These are phyloP conservation scores for Plasmodium vivax DNA, from an alignment of 169 alveolate species.

Conservation along the genomic window DNA sequence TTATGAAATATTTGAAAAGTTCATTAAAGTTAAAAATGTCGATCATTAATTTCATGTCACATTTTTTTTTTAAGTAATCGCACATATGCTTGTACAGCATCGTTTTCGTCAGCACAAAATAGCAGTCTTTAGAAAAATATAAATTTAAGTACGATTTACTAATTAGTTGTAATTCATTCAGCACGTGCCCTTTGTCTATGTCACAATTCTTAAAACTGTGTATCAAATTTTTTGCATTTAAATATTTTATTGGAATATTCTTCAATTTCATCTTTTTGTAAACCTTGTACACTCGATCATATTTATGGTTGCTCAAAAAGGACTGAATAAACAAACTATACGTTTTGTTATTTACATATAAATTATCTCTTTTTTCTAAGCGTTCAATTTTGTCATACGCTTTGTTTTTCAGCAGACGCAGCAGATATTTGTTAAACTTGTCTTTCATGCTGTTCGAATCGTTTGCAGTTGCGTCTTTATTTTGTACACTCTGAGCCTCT, in stretches of 20 bases:
- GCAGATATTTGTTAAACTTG: slow-evolving; percentile 29
- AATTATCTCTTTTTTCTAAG: slow-evolving; percentile 67
- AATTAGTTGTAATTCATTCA: slow-evolving; percentile 51
- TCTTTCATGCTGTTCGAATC: slow-evolving; percentile 28
- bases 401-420: slow-evolving; percentile 51
- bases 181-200: slow-evolving; percentile 65
- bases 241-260: slow-evolving; percentile 56
- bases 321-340: slow-evolving; percentile 70
- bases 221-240: slow-evolving; percentile 66
- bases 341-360: slow-evolving; percentile 67
- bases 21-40: slow-evolving; percentile 72
- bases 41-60: slow-evolving; percentile 67
- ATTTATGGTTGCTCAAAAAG: slow-evolving; percentile 56
- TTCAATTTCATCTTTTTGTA: slow-evolving; percentile 60
- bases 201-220: slow-evolving; percentile 73
- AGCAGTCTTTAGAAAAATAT: slow-evolving; percentile 69
- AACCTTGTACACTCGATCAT: slow-evolving; percentile 69
- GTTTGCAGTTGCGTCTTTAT: slow-evolving; percentile 1
- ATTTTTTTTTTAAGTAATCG: slow-evolving; percentile 68
- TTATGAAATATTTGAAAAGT: slow-evolving; percentile 73
- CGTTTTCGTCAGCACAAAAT: slow-evolving; percentile 67
- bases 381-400: slow-evolving; percentile 61
- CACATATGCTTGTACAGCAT: slow-evolving; percentile 72
- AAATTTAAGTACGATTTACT: slow-evolving; percentile 63
- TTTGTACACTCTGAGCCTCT: background rate